phyloP scores from a whole-genome alignment of 2,329 filamentous ascomycete species.

The Pseudogymnoascus sp. region DNA sequence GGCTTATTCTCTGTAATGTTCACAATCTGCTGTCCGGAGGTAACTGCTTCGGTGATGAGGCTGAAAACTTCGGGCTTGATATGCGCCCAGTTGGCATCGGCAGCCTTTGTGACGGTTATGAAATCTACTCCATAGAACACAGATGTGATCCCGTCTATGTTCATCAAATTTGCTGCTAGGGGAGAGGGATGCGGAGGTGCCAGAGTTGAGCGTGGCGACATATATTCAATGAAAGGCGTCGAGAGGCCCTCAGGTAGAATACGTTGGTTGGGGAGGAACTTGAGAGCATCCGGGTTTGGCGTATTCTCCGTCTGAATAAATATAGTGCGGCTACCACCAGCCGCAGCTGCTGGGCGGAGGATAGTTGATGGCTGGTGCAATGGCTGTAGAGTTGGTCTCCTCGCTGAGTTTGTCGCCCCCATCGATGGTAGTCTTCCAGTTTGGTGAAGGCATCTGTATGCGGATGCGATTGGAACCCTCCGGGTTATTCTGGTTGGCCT shows the following conservation, averaged over 20 bases:
- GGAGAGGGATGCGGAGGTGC: conserved; percentile 84
- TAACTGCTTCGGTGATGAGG: conserved; percentile 87
- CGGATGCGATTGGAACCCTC: conserved; percentile 20
- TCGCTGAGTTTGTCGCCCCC: conserved; percentile 39
- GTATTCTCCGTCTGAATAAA: conserved; percentile 97
- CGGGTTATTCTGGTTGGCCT: not conserved
- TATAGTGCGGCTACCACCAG: conserved; percentile 58
- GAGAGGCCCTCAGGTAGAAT: conserved; percentile 69
- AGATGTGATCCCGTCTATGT: conserved; percentile 86
- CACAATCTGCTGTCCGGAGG: conserved; percentile 74
- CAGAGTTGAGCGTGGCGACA: conserved; percentile 80
- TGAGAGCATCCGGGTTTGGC: conserved; percentile 90
- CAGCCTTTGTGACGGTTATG: conserved; percentile 90
- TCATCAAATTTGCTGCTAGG: conserved; percentile 82
- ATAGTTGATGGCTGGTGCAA: conserved; percentile 34
- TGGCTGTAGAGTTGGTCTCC: conserved; percentile 38
- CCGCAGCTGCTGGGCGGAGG: conserved; percentile 32
- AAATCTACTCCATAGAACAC: conserved; percentile 94
- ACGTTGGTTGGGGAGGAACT: conserved; percentile 86
- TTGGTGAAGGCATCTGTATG: conserved; percentile 34
- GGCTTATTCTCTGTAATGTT: conserved; percentile 57
- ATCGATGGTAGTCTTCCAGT: conserved; percentile 38
- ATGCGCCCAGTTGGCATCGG: conserved; percentile 85
- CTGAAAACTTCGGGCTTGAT: conserved; percentile 93
- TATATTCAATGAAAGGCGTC: conserved; percentile 82